Base-by-base conservation (phyloP, 805 yeast genomes). In the Sugiyamaella smithiae region DNA sequence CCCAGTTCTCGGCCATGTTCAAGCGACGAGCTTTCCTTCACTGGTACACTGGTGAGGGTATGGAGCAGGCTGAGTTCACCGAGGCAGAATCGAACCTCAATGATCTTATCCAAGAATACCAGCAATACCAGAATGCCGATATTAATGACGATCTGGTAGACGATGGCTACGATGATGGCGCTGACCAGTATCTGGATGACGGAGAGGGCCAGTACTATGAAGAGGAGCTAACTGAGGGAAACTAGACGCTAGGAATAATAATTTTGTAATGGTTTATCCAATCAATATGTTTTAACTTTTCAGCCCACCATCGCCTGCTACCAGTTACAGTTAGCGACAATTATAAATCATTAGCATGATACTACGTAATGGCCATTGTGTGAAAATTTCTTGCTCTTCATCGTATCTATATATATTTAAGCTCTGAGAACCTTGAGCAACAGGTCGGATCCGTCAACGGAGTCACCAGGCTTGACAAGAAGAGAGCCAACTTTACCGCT, bases 41-140 rank as follows among this genome's bases (percentile, higher is more conserved):
- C 69, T 89, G 97, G 97, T 89, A 89, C 73, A 85, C 95, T 12
- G 79, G 84, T 58, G 97, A 89, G 71, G 97, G 97, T 73, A 90
- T 89, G 97, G 97, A 89, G 63, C 95, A 85, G 72, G 78, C 84
- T 77, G 97, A 89, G 73, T 89, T 89, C 71, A 80, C 89, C 50
- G 97, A 89, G 73, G 97, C 97, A 46, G 95, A 88, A 72, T 82
- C 95, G 49, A 87, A 89, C 68, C 84, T 89, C 88, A 81, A 82
- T 60, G 97, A 90, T 70, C 77, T 89, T 63, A 91, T 89, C 46
- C 81, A 83, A 63, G 97, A 89, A 71, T 83, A 89, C 68, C 95
- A 88, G 74, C 97, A 89, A 73, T 88, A 90, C 74, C 96, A 89
- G 75, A 91, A 87, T 57, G 89, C 88, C 43, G 80, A 84, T 49